Percentiles rank a stretch among this genome's conserved stretches.
Conservation (phyloP, 164 flowering plant species). For the Vitis riparia region DNA sequence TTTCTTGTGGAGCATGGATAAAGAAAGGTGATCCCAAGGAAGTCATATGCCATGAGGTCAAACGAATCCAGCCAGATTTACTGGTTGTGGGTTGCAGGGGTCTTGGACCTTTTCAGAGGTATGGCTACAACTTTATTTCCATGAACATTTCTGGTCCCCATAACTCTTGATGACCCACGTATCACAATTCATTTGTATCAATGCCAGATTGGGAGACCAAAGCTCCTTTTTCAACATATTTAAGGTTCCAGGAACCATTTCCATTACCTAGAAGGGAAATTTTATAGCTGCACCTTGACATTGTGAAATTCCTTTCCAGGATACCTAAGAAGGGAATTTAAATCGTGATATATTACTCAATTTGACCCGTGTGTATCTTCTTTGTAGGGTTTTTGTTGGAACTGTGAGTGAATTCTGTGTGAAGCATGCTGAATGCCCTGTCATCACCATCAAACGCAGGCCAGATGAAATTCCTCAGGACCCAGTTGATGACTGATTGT, state of each 20-base stretch:
- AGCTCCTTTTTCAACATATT: too few species aligned
- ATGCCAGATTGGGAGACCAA: too few species aligned
- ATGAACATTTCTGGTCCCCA: too few species aligned
- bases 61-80: conserved; percentile 71
- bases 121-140: conserved; percentile 6
- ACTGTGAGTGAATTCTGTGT: conserved; percentile 94
- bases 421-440: conserved; percentile 97
- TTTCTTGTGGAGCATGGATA: conserved; percentile 90
- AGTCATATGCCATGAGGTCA: conserved; percentile 81
- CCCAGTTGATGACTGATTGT: conserved; percentile 79
- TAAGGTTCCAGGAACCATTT: too few species aligned
- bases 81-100: conserved; percentile 93
- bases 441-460: conserved; percentile 75
- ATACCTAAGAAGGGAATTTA: too few species aligned
- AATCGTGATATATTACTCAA: background rate
- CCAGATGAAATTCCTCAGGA: conserved; percentile 77
- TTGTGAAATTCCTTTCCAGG: too few species aligned
- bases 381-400: conserved; percentile 91
- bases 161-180: too few species aligned
- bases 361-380: background rate
- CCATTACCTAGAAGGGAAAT: too few species aligned
- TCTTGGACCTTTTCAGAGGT: conserved; percentile 96
- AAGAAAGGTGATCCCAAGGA: conserved; percentile 88
- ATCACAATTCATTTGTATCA: too few species aligned
- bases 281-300: too few species aligned